A percentile compares a stretch with the other conserved stretches of the same genome.
Conservation (phyloP, 2,329 filamentous ascomycete genomes). For the Pseudonectria buxi region DNA sequence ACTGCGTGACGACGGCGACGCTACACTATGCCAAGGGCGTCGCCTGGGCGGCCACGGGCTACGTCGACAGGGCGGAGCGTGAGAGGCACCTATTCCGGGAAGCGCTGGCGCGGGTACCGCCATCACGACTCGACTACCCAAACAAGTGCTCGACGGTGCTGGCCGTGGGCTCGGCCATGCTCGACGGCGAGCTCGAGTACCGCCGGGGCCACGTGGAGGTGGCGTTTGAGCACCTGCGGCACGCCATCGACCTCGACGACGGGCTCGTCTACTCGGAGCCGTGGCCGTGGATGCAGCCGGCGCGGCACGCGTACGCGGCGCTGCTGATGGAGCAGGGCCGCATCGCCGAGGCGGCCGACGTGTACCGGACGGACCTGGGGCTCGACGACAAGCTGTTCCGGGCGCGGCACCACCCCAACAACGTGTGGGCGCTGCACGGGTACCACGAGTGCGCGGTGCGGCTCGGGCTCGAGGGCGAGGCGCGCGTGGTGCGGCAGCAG, state of each 20-base stretch:
- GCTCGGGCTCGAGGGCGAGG: slow-evolving; percentile 35
- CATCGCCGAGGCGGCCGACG: slow-evolving; percentile 44
- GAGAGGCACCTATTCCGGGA: slow-evolving; percentile 43
- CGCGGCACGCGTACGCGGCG: slow-evolving; percentile 61
- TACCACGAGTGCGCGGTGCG: slow-evolving; percentile 60
- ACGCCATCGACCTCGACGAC: slow-evolving; percentile 52
- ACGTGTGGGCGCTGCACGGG: slow-evolving; percentile 67
- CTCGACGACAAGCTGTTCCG: slow-evolving; percentile 51
- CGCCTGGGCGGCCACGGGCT: slow-evolving; percentile 52
- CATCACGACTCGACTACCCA: slow-evolving; percentile 57
- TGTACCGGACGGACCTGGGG: slow-evolving; percentile 55
- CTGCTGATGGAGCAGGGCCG: slow-evolving; percentile 57
- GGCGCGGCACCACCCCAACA: slow-evolving; percentile 59
- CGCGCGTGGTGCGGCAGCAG: slow-evolving; percentile 31
- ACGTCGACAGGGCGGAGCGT: slow-evolving; percentile 43
- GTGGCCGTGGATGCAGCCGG: slow-evolving; percentile 71
- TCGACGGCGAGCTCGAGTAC: slow-evolving; percentile 66
- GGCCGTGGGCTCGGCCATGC: slow-evolving; percentile 53
- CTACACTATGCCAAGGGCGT: slow-evolving; percentile 62
- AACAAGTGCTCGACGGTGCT: slow-evolving; percentile 60
- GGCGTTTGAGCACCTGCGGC: slow-evolving; percentile 51
- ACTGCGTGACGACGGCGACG: slow-evolving; percentile 61
- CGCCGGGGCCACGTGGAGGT: slow-evolving; percentile 48
- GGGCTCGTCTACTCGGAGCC: slow-evolving; percentile 62
- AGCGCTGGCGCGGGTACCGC: slow-evolving; percentile 44